Conservation (phyloP, 1,139 yeast genomes). For the Keqinozyma sinolaborantium region DNA sequence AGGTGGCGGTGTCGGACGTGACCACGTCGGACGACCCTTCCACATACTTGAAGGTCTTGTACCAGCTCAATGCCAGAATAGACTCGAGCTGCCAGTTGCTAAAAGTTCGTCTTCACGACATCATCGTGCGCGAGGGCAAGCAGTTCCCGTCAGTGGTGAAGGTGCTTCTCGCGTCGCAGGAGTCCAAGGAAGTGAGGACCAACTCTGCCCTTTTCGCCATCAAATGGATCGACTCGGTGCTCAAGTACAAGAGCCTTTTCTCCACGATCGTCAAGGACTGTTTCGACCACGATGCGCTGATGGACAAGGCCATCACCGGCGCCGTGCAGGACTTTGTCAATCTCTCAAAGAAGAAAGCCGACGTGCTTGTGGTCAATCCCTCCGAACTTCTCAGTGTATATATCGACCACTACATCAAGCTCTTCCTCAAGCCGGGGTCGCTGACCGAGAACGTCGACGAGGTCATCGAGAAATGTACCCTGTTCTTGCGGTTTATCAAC, state of each 20-base stretch:
- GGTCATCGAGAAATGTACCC: slow-evolving; percentile 52
- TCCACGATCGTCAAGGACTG: slow-evolving; percentile 44
- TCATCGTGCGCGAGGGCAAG: slow-evolving; percentile 41
- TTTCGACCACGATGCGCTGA: slow-evolving; percentile 44
- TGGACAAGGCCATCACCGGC: slow-evolving; percentile 56
- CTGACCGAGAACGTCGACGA: slow-evolving; percentile 46
- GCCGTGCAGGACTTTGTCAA: slow-evolving; percentile 67
- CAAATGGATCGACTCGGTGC: slow-evolving; percentile 64
- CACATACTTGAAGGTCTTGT: slow-evolving; percentile 37
- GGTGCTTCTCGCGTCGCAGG: slow-evolving; percentile 13
- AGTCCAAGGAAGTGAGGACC: slow-evolving; percentile 9
- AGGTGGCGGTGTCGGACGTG: slow-evolving; percentile 2
- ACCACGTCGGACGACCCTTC: slow-evolving; percentile 10
- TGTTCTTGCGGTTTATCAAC: slow-evolving; percentile 62
- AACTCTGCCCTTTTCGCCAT: slow-evolving; percentile 52
- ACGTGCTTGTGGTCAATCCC: slow-evolving; percentile 43
- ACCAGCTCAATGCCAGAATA: slow-evolving; percentile 50
- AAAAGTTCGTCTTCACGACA: slow-evolving; percentile 44
- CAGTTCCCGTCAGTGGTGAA: slow-evolving; percentile 26
- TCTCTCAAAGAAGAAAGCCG: slow-evolving; percentile 13
- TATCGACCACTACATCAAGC: slow-evolving; percentile 71
- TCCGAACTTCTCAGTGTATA: slow-evolving; percentile 74
- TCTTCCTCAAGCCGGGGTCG: slow-evolving; percentile 24
- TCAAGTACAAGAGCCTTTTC: slow-evolving; percentile 53
- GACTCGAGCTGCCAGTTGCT: slow-evolving; percentile 52